A percentile compares a stretch with the other conserved stretches of the same genome.
Evolutionary conservation across 257 asterid species (phyloP).

Genomic region (Lantana camara): DNA sequence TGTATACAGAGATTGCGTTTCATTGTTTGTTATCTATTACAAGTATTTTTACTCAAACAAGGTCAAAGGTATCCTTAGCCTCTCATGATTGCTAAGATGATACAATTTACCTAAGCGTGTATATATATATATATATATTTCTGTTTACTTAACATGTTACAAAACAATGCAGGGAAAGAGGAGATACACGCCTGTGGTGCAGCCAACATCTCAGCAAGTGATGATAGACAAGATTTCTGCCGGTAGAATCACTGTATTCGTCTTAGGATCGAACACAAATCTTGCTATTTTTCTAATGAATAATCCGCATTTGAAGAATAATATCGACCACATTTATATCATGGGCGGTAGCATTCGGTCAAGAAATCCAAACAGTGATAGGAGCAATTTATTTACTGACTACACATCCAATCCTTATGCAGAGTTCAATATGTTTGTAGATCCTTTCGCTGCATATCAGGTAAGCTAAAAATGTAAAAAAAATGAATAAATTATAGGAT

Average conservation of each 20-base stretch:
- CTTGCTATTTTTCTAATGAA: constrained; percentile 68
- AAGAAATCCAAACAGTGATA: constrained; percentile 67
- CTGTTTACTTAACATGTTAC: no score
- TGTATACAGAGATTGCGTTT: no score
- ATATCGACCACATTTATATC: constrained; percentile 66
- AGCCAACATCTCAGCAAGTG: constrained; percentile 83
- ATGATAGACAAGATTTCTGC: constrained; percentile 62
- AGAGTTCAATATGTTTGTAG: constrained; percentile 78
- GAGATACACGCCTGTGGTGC: constrained; percentile 65
- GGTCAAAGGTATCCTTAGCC: no score
- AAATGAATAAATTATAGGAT: no score
- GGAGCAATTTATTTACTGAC: constrained; percentile 67
- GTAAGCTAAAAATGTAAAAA: constrained; percentile 30
- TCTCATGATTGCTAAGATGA: no score
- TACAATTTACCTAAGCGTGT: no score
- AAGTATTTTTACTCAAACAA: no score
- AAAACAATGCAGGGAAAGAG: constrained; percentile 58
- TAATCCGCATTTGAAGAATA: constrained; percentile 73
- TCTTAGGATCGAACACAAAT: constrained; percentile 63
- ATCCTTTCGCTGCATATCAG: constrained; percentile 95
- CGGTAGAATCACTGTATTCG: constrained; percentile 69
- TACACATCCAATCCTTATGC: constrained; percentile 77
- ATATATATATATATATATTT: no score
- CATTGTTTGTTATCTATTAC: no score
- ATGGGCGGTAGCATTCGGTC: constrained; percentile 91